Evolutionary conservation across 2,329 filamentous ascomycete genomes (phyloP), one percentile per base, ranked within the genome.

Genomic region (Neospermospora avenae): DNA sequence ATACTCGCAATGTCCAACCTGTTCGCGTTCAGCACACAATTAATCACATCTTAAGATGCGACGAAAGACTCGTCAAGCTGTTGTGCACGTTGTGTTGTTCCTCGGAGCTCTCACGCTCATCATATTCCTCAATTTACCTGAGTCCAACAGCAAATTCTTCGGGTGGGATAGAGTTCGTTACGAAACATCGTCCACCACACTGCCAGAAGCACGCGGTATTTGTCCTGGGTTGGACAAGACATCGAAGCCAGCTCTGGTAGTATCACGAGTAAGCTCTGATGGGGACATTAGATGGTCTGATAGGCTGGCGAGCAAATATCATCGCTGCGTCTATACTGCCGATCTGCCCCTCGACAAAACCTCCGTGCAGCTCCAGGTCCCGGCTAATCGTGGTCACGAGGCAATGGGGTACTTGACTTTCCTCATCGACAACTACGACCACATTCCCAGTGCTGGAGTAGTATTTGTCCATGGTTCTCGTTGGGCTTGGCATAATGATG

Each of bases 371-470:
- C 73, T 80, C 1, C 76, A 77, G 57, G 74, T 78, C 1, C 79
- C 79, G 3, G 73, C 74, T 13, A 81, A 81, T 66, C 67, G 75
- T 20, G 77, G 75, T 24, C 76, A 79, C 60, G 77, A 79, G 60
- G 74, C 77, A n/a, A 79, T 78, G 74, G 71, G 74, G 5, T 79
- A 78, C 57, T 66, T 79, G 0, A 79, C 77, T 1, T 80, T 77
- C 61, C 60, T 80, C 0, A 79, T 79, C 55, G 77, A 79, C 60
- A 79, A 79, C 59, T 78, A 79, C 60, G 70, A 68, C 3, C 20
- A 71, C 3, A 68, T 79, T 13, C 77, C 77, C 0, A 61, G 63
- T 2, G 64, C 72, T 0, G 75, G 76, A 0, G 73, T 70, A 0
- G 75, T 78, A 0, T 79, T 79, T 49, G 71, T 78, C 1, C 77